These are phyloP conservation scores for Pulicaria dysenterica DNA, from an alignment of 129 eudicot genomes.

Conservation along the genomic window DNA sequence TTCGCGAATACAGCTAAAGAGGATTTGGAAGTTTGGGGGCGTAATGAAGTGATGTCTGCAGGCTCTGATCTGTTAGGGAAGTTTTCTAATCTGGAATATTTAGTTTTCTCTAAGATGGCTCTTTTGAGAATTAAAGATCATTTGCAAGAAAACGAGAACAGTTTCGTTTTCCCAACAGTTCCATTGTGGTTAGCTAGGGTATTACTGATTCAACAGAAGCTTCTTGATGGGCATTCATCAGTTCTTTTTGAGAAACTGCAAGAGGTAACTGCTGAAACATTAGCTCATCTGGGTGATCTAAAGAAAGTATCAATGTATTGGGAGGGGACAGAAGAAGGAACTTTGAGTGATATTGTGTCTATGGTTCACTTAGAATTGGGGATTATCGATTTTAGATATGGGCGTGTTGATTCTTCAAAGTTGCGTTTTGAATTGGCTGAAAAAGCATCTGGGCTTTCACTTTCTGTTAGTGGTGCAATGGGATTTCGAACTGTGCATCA, in stretches of 20 bases:
- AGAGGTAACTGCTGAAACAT: conserved; percentile 55
- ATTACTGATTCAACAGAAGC: conserved; percentile 63
- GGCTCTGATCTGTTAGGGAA: conserved; percentile 86
- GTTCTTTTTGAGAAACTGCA: conserved; percentile 59
- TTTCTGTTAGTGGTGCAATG: conserved; percentile 75
- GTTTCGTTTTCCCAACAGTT: conserved; percentile 32
- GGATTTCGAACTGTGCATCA: conserved; percentile 86
- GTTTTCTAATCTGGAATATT: conserved; percentile 70
- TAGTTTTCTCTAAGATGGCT: conserved; percentile 67
- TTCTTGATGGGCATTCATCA: conserved; percentile 77
- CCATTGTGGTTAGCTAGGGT: conserved; percentile 94
- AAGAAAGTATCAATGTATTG: conserved; percentile 60
- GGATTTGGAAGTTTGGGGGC: conserved; percentile 80
- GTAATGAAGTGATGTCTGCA: conserved; percentile 64
- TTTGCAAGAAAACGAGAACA: conserved; percentile 38
- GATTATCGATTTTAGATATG: conserved; percentile 62
- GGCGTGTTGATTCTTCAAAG: conserved; percentile 76
- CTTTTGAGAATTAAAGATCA: conserved; percentile 56
- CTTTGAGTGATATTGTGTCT: conserved; percentile 51
- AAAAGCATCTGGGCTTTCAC: conserved; percentile 47
- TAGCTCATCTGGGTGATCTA: conserved; percentile 48
- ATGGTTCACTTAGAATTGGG: conserved; percentile 78
- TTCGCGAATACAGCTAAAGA: conserved; percentile 12
- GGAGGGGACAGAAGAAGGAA: conserved; percentile 50
- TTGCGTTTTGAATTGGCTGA: conserved; percentile 60